Evolutionary conservation across 2,329 filamentous ascomycete species (phyloP).

Genomic region (Aspergillus ustus): DNA sequence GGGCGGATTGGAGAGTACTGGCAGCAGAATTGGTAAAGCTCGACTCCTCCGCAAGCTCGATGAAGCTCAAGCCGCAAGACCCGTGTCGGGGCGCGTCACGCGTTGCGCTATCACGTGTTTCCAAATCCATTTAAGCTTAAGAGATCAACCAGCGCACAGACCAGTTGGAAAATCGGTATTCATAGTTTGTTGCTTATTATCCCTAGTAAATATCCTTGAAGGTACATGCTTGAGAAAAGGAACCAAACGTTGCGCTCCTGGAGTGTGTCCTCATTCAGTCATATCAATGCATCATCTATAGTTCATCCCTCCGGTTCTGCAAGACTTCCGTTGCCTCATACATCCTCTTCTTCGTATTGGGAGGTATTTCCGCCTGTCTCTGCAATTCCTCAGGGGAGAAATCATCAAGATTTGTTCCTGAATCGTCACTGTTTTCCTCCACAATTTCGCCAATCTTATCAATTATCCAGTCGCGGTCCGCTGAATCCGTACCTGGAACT

Average conservation of each 20-base stretch:
- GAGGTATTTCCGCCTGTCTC: slow-evolving; percentile 43
- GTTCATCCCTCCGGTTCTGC: slow-evolving; percentile 42
- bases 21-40: neutral
- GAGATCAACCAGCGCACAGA: neutral
- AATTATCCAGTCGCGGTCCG: slow-evolving; percentile 42
- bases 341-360: slow-evolving; percentile 56
- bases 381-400: slow-evolving; percentile 41
- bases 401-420: slow-evolving; percentile 38
- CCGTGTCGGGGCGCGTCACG: slow-evolving; percentile 41
- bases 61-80: slow-evolving; percentile 15
- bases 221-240: neutral
- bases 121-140: slow-evolving; percentile 27
- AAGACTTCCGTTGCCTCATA: slow-evolving; percentile 46
- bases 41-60: neutral
- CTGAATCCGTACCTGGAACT: slow-evolving; percentile 24
- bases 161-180: neutral
- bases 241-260: neutral
- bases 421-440: slow-evolving; percentile 29
- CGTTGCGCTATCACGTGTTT: slow-evolving; percentile 19
- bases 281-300: slow-evolving; percentile 31
- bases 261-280: neutral
- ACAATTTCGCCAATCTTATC: slow-evolving; percentile 49
- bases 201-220: no score
- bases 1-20: neutral
- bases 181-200: no score